Conservation (phyloP, 1,284 basidiomycete genomes). For the Athelia sp. region DNA sequence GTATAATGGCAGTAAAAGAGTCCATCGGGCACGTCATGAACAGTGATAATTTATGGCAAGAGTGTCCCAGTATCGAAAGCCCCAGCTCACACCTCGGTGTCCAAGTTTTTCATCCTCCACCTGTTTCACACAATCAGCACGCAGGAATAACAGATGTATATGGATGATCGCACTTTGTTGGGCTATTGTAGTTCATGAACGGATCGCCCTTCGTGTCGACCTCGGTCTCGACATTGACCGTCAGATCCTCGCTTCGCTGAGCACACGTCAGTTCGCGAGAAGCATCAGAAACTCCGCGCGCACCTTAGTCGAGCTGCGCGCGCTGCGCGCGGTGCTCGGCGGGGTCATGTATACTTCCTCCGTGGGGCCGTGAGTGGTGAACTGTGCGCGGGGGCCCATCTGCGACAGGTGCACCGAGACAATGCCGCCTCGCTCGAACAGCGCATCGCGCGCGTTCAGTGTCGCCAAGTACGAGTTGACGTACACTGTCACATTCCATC, state of each 20-base stretch:
- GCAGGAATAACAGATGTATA: too few species aligned
- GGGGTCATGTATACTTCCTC: background rate
- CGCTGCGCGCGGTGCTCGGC: background rate
- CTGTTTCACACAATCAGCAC: too few species aligned
- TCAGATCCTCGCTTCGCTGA: background rate
- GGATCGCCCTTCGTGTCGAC: background rate
- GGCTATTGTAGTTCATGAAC: too few species aligned
- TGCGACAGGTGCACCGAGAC: conserved; percentile 38
- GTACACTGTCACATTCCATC: conserved; percentile 31
- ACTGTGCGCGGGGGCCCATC: background rate
- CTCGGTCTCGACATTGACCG: background rate
- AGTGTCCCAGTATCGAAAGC: too few species aligned
- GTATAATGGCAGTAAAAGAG: too few species aligned
- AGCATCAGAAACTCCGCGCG: background rate
- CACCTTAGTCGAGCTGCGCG: background rate
- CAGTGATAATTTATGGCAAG: too few species aligned
- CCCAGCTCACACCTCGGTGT: too few species aligned
- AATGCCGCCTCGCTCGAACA: conserved; percentile 29
- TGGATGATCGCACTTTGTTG: too few species aligned
- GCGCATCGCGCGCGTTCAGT: conserved; percentile 35
- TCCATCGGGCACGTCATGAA: too few species aligned
- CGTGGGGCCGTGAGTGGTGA: conserved; percentile 18
- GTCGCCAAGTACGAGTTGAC: conserved; percentile 47
- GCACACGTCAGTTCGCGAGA: background rate
- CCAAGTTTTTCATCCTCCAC: too few species aligned